These are phyloP conservation scores for Tolypocladium pustulatum DNA, from an alignment of 2,329 filamentous ascomycete genomes.

Conservation along the genomic window DNA sequence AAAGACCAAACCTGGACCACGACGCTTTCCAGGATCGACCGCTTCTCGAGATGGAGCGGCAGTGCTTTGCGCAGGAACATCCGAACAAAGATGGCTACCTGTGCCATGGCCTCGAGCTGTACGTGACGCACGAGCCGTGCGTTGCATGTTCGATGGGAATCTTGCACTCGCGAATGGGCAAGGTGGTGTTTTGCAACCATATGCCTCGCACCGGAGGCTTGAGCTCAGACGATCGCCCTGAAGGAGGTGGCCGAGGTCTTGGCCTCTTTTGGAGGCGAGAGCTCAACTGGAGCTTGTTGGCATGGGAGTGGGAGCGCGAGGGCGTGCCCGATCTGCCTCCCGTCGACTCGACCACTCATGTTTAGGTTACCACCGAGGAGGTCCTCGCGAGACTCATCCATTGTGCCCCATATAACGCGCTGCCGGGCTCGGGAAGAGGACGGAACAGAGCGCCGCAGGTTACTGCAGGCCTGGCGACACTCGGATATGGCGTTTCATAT, in stretches of 20 bases:
- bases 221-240: slow-evolving; percentile 60
- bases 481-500: background rate
- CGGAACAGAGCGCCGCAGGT: background rate
- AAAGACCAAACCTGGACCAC: slow-evolving; percentile 35
- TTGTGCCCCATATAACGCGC: background rate
- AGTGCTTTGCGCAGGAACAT: slow-evolving; percentile 53
- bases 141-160: slow-evolving; percentile 96
- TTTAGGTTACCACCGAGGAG: slow-evolving; percentile 33
- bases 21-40: slow-evolving; percentile 60
- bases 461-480: background rate
- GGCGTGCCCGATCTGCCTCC: slow-evolving; percentile 24
- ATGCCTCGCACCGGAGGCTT: slow-evolving; percentile 77
- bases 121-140: slow-evolving; percentile 91
- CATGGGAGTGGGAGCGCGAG: slow-evolving; percentile 61
- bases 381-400: slow-evolving; percentile 22
- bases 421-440: background rate
- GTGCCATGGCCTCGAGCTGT: slow-evolving; percentile 87
- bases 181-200: slow-evolving; percentile 68
- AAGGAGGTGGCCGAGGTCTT: slow-evolving; percentile 48
- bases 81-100: slow-evolving; percentile 73
- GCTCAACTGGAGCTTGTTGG: slow-evolving; percentile 77
- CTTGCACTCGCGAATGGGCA: slow-evolving; percentile 83
- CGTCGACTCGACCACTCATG: slow-evolving; percentile 40
- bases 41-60: slow-evolving; percentile 54
- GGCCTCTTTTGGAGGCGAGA: slow-evolving; percentile 64